Evolutionary conservation across 257 asterid species (phyloP), one percentile per base, ranked within the genome.

Genomic region (Linderniella brevidens): DNA sequence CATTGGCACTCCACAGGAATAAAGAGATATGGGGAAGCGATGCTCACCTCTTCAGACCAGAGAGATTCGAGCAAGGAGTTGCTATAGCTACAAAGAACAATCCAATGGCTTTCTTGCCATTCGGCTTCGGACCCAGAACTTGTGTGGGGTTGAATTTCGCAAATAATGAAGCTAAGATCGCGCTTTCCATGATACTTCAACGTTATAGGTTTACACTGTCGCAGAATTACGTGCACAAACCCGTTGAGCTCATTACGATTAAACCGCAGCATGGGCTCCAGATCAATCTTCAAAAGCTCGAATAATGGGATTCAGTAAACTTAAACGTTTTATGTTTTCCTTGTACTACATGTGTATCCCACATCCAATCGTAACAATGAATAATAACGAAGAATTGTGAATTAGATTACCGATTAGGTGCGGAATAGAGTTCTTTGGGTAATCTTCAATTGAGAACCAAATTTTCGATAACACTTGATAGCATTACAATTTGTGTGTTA

Each of bases 111-210:
- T 15, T 67, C 59, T 92, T 92, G 8, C n/a, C n/a, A n/a, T 82
- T 82, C 39, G 86, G 93, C 10, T 73, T 59, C 13, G 86, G 92
- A 20, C 81, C 81, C 15, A 64, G 93, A 66, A 73, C 79, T 51
- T 82, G 92, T 46, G 64, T 78, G 3, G 93, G 93, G 3, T 40
- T 70, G 32, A 71, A 61, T 35, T 82, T 82, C 37, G 80, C 92
- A 0, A 70, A 59, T 9, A 50, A 39, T 1, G 83, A 82, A 64
- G 72, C 79, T 3, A 82, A 78, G 57, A 53, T 73, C 38, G 77
- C 62, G 0, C 73, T 82, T 17, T 68, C 81, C 0, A 82, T 82
- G 83, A 73, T 78, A 57, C 68, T 82, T 48, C 83, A 73, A 50
- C 75, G 66, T 0, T 78, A 64, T n/a, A 62, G 41, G 39, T 58